Base-by-base conservation (phyloP, 2,329 filamentous ascomycete species). In the Lasiodiplodia theobromae region DNA sequence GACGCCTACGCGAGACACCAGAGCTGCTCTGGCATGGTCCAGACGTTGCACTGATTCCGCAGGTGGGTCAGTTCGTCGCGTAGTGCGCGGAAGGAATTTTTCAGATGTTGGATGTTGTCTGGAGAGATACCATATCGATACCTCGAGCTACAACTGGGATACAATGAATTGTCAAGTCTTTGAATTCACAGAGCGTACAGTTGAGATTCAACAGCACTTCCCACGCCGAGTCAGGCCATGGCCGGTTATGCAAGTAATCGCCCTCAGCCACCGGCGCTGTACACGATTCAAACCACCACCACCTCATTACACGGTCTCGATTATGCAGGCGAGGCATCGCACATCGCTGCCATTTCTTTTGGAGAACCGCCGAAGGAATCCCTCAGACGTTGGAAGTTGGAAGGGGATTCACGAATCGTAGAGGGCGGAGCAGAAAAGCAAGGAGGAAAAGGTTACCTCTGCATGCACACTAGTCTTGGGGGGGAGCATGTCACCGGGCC, bases 351-450 rank as follows among this genome's bases (percentile, higher is more conserved):
- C 25, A 3, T 25, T 58, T 12, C 10, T 11, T 11, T 28, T 47
- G 4, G 31, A 34, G 40, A 62, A 49, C 37, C 25, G 40, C 40
- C 58, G 58, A 62, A 62, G 16, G 58, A 62, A 62, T 34, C n/a
- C 25, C 58, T 25, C 31, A 49, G 40, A 34, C 58, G 58, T 62
- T 49, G 40, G 40, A 62, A 51, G 58, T 49, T 62, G 58, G 16
- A 16, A 11, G 58, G 6, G 47, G 8, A 4, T 12, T 23, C 21
- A 47, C 57, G 57, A 21, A 49, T 47, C 28, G 38, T 14, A 23
- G 40, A 34, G 16, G n/a, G 31, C 31, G 54, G 54, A 37, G 31
- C 34, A 14, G 3, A 11, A 34, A 10, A 49, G 6, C 23, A 23
- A 51, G 28, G 7, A 49, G 40, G 14, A 62, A 34, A 51, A 25